phyloP scores from a whole-genome alignment of 2,329 filamentous ascomycete genomes.

The Fusarium sublunatum region DNA sequence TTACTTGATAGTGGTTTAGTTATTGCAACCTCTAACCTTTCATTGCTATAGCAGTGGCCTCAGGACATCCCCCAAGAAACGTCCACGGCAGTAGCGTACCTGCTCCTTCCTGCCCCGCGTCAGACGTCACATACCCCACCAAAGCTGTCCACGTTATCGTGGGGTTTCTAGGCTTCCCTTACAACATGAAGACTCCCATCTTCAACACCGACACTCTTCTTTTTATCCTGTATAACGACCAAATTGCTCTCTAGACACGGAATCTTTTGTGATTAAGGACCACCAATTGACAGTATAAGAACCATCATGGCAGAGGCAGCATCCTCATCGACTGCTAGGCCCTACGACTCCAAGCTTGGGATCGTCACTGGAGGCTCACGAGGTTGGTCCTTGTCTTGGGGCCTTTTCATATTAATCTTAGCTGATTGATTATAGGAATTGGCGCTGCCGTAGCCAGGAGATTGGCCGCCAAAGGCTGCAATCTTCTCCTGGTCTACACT shows the following conservation, averaged over 20 bases:
- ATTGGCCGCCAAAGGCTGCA: constrained; percentile 70
- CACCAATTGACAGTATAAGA: background rate
- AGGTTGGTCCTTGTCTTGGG: constrained; percentile 39
- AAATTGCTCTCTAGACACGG: constrained; percentile 10
- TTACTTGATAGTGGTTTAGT: too few relatives aligned
- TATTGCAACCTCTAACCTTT: too few relatives aligned
- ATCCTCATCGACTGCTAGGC: constrained; percentile 29
- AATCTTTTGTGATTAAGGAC: background rate
- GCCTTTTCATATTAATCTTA: background rate
- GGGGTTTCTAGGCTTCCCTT: constrained; percentile 13
- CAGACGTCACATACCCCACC: constrained; percentile 38
- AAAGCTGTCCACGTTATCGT: constrained; percentile 10
- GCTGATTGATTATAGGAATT: constrained; percentile 59
- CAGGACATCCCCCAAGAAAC: background rate
- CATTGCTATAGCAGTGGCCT: too few relatives aligned
- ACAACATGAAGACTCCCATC: constrained; percentile 5
- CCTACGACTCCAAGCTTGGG: constrained; percentile 50
- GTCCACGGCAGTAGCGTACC: background rate
- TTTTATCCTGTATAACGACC: background rate
- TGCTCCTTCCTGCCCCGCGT: background rate
- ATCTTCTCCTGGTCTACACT: constrained; percentile 69
- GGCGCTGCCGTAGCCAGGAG: constrained; percentile 68
- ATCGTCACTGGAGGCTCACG: constrained; percentile 51
- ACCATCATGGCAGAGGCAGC: constrained; percentile 37
- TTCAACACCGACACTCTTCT: constrained; percentile 4